Evolutionary conservation across 1,139 yeast species (phyloP), one percentile per base, ranked within the genome.

Genomic region (Kluyveromyces sp.): DNA sequence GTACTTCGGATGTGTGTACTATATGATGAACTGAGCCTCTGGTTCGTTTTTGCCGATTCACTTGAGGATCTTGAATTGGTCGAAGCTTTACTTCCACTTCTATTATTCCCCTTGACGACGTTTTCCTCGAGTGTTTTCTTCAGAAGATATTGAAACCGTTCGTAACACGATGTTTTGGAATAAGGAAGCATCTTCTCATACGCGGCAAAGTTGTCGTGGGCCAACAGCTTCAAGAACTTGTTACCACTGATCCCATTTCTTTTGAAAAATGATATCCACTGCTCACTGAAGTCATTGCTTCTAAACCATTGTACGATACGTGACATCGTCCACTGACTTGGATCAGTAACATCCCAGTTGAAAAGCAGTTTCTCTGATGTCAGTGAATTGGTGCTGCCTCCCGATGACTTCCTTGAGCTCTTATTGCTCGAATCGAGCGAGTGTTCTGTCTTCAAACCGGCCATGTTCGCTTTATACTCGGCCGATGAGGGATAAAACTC

Each of bases 221-320:
- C 85, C 35, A 80, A 75, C 50, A 88, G 67, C 44, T 77, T 80
- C 20, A 87, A 64, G 55, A 87, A 87, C 31, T 75, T 67, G 42
- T 76, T 74, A 0, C 92, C 89, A 4, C 73, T 68, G 2, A 86
- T 70, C 46, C 78, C 78, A 49, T 80, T 74, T 38, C 71, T 69
- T 31, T 67, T 67, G 59, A 87, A 83, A 9, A 81, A 73, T 9
- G 71, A 76, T 26, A 74, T 69, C 96, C 96, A 88, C 11, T 81
- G 71, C 4, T 72, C 74, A 49, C 84, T 83, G 62, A 88, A 88
- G 29, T 75, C 73, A 58, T 87, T 74, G 17, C 61, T 54, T 13
- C 75, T 81, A 25, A 88, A 69, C 95, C 95, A 88, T 38, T 66
- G 60, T 0, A 73, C 47, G 0, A 87, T 94, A 44, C 83, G 70